Evolutionary conservation across 1,284 basidiomycete genomes (phyloP).

Genomic region (Abortiporus biennis): DNA sequence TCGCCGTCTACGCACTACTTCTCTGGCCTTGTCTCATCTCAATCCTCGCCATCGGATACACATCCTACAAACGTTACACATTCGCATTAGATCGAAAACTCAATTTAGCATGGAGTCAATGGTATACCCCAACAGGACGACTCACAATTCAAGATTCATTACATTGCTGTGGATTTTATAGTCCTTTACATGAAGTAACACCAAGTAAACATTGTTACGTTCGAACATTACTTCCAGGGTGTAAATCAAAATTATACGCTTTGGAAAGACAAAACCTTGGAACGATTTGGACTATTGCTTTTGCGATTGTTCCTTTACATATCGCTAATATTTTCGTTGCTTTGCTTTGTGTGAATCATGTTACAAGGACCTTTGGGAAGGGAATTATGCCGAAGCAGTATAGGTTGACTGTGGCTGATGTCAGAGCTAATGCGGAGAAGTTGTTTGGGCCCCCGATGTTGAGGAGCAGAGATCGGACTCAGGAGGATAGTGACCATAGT

Average conservation of each 20-base stretch:
- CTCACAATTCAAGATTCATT: constrained; percentile 63
- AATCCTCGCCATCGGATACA: constrained; percentile 63
- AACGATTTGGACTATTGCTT: constrained; percentile 53
- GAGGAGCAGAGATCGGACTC: too few relatives aligned
- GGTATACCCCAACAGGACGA: constrained; percentile 52
- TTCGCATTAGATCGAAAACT: constrained; percentile 73
- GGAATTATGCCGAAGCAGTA: constrained; percentile 66
- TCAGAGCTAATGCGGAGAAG: constrained; percentile 21
- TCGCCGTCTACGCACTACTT: constrained; percentile 66
- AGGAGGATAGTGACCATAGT: too few relatives aligned
- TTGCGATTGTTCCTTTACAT: constrained; percentile 62
- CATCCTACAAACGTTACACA: constrained; percentile 61
- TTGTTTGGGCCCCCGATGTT: too few relatives aligned
- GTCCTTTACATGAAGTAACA: constrained; percentile 57
- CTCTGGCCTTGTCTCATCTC: constrained; percentile 66
- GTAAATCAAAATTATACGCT: constrained; percentile 57
- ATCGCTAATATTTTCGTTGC: constrained; percentile 57
- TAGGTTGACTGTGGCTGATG: constrained; percentile 36
- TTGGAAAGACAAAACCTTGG: constrained; percentile 54
- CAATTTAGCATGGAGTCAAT: constrained; percentile 65
- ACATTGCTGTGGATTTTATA: constrained; percentile 70
- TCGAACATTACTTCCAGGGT: constrained; percentile 62
- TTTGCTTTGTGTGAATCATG: constrained; percentile 68
- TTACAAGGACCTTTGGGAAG: constrained; percentile 66
- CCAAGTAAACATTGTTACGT: constrained; percentile 60